These are phyloP conservation scores for Tulasnella calospora DNA, from an alignment of 768 basidiomycete genomes.

Conservation along the genomic window DNA sequence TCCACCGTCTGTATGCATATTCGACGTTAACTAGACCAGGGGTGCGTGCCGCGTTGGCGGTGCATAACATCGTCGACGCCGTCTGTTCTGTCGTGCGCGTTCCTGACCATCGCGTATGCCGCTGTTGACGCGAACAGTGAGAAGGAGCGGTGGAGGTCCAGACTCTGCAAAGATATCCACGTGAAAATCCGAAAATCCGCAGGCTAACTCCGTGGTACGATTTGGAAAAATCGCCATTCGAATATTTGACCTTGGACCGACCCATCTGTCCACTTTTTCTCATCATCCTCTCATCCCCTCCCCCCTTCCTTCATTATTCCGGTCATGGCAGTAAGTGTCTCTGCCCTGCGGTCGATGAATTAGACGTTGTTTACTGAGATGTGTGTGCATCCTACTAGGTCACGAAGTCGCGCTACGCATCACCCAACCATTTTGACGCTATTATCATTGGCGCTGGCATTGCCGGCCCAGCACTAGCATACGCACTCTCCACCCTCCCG, in stretches of 20 bases:
- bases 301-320: not conserved
- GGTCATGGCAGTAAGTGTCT: not conserved
- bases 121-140: not conserved
- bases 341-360: not conserved
- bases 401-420: not conserved
- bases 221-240: not conserved
- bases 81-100: too few species aligned
- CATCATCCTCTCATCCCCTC: not conserved
- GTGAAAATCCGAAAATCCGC: not conserved
- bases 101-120: too few species aligned
- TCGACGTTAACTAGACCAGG: not conserved
- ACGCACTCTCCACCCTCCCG: constrained; percentile 61
- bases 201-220: not conserved
- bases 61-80: not conserved
- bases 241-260: not conserved
- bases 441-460: constrained; percentile 90
- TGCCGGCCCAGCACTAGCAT: constrained; percentile 81
- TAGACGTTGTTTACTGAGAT: not conserved
- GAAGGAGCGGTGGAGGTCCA: not conserved
- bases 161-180: not conserved
- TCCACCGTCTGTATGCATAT: not conserved
- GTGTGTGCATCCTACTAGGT: not conserved
- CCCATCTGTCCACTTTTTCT: not conserved
- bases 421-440: constrained; percentile 46
- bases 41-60: not conserved